phyloP scores from a whole-genome alignment of 2,329 filamentous ascomycete species.

The Arthroderma uncinatum region DNA sequence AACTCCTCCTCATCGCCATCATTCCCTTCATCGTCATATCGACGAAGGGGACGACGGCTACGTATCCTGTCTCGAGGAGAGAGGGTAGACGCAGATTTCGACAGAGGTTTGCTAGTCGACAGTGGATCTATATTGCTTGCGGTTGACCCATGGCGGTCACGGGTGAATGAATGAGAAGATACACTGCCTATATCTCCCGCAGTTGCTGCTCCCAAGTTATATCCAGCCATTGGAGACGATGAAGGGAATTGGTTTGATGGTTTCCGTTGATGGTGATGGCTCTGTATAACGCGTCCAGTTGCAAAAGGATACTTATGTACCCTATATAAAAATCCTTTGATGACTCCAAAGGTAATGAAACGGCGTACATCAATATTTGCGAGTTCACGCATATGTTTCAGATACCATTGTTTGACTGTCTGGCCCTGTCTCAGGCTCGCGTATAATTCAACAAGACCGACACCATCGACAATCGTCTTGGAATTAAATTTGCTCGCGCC shows the following conservation, averaged over 20 bases:
- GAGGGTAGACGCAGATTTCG: background rate
- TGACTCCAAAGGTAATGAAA: slow-evolving; percentile 88
- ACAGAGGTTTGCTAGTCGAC: background rate
- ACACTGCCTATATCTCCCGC: slow-evolving; percentile 8
- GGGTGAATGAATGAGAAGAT: slow-evolving; percentile 10
- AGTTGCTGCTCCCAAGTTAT: slow-evolving; percentile 4
- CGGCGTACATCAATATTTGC: slow-evolving; percentile 74
- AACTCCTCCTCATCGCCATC: slow-evolving; percentile 8
- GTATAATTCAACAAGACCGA: slow-evolving; percentile 66
- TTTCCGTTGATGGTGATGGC: slow-evolving; percentile 16
- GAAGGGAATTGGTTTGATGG: slow-evolving; percentile 9
- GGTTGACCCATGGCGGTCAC: slow-evolving; percentile 7
- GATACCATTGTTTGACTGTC: slow-evolving; percentile 78
- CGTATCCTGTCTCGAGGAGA: background rate
- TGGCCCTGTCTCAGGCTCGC: slow-evolving; percentile 71
- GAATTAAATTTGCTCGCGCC: background rate
- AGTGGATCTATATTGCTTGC: slow-evolving; percentile 8
- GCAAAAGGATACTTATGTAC: slow-evolving; percentile 79
- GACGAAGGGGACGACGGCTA: background rate
- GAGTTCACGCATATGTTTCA: slow-evolving; percentile 60
- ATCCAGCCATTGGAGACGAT: slow-evolving; percentile 7
- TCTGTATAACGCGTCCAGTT: slow-evolving; percentile 26
- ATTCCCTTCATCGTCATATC: background rate
- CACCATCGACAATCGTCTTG: slow-evolving; percentile 29
- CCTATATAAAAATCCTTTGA: slow-evolving; percentile 87